These are phyloP conservation scores for Spinellus fusiger DNA, from an alignment of 192 early-diverging fungal genomes.

Conservation along the genomic window DNA sequence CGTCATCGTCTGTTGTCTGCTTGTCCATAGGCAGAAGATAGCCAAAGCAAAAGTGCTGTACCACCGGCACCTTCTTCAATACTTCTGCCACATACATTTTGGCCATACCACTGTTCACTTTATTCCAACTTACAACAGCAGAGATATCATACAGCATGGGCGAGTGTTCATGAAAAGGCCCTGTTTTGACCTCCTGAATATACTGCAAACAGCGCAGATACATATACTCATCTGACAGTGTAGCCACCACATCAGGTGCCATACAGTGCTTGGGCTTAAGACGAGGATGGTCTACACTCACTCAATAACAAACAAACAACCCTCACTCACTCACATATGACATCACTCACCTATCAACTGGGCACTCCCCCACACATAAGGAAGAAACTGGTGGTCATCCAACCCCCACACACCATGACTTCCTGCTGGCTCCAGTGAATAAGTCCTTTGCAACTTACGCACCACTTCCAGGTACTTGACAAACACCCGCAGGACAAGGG, in stretches of 20 bases:
- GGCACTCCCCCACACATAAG: constrained; percentile 89
- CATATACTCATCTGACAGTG: constrained; percentile 69
- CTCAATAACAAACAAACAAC: neutral
- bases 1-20: too few relatives aligned
- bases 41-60: constrained; percentile 96
- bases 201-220: constrained; percentile 82
- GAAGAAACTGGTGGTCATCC: constrained; percentile 95
- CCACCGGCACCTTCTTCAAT: constrained; percentile 87
- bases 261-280: constrained; percentile 73
- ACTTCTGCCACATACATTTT: constrained; percentile 96
- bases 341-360: constrained; percentile 66
- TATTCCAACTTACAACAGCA: constrained; percentile 80
- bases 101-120: constrained; percentile 85
- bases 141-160: constrained; percentile 94
- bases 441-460: constrained; percentile 73
- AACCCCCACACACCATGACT: constrained; percentile 97
- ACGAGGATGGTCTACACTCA: constrained; percentile 46
- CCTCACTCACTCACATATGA: neutral
- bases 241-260: constrained; percentile 49
- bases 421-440: constrained; percentile 91
- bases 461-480: constrained; percentile 74
- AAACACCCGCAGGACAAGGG: constrained; percentile 72
- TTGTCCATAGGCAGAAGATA: constrained; percentile 62
- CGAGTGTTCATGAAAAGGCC: constrained; percentile 75
- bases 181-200: constrained; percentile 56